Conservation (phyloP, 1,139 yeast genomes). For the Diutina catenulata region DNA sequence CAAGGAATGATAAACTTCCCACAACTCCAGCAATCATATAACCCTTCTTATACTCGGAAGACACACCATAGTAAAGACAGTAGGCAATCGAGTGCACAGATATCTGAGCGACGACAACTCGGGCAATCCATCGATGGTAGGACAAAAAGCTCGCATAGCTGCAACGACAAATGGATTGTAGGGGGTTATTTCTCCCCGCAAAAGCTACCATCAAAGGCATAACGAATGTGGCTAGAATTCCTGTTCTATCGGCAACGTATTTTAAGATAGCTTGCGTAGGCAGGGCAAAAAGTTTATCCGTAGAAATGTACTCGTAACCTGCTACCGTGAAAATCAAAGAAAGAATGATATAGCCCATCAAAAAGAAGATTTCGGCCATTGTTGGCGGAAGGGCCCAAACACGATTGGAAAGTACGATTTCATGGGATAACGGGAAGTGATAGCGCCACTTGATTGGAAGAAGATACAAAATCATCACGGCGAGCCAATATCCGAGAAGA, state of each 20-base stretch:
- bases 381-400: background rate
- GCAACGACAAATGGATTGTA: conserved; percentile 32
- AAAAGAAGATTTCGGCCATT: background rate
- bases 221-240: conserved; percentile 11
- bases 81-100: conserved; percentile 29
- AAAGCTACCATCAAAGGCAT: conserved; percentile 26
- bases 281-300: background rate
- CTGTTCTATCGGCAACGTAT: conserved; percentile 9
- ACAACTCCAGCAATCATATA: background rate
- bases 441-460: background rate
- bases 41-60: background rate
- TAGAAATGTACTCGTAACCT: background rate
- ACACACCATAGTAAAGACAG: conserved; percentile 8
- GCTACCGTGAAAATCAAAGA: background rate
- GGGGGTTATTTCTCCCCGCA: conserved; percentile 32
- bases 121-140: conserved; percentile 28
- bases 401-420: background rate
- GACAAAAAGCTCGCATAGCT: conserved; percentile 23
- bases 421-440: background rate
- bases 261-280: background rate
- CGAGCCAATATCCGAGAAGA: background rate
- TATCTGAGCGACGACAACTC: conserved; percentile 18
- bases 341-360: background rate
- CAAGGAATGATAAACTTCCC: background rate
- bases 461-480: background rate